Evolutionary conservation across 805 yeast genomes (phyloP).

Genomic region (Metschnikowia baotianmanensis): DNA sequence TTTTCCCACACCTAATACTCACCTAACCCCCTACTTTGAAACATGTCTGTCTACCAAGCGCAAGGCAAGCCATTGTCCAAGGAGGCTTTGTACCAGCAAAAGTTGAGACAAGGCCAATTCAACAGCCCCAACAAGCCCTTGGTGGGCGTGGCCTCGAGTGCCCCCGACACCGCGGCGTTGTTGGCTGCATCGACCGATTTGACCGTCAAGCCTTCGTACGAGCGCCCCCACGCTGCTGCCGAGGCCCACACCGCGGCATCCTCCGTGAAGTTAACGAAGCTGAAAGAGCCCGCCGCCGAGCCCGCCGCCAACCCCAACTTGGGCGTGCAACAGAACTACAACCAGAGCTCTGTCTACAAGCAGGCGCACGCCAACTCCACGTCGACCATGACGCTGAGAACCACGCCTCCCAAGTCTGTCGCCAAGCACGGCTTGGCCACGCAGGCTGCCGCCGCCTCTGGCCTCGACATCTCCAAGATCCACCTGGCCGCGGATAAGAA

Average conservation of each 20-base stretch:
- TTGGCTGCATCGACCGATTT: slow-evolving; percentile 68
- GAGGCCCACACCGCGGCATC: slow-evolving; percentile 69
- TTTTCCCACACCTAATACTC: no score
- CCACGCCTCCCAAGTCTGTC: slow-evolving; percentile 38
- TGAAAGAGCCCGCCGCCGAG: slow-evolving; percentile 46
- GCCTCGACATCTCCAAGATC: slow-evolving; percentile 36
- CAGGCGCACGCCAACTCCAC: slow-evolving; percentile 41
- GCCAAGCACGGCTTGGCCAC: slow-evolving; percentile 36
- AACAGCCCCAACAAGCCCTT: slow-evolving; percentile 46
- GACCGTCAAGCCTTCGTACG: slow-evolving; percentile 59
- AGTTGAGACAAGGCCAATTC: slow-evolving; percentile 65
- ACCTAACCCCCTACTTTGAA: neutral
- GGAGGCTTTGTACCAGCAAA: slow-evolving; percentile 74
- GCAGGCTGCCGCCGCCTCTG: slow-evolving; percentile 20
- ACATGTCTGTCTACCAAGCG: slow-evolving; percentile 57
- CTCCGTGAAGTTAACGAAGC: slow-evolving; percentile 39
- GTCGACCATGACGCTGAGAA: slow-evolving; percentile 44
- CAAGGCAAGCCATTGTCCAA: slow-evolving; percentile 69
- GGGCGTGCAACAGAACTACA: slow-evolving; percentile 31
- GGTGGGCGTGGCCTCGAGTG: slow-evolving; percentile 64
- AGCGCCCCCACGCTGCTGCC: slow-evolving; percentile 48
- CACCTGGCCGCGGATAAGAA: slow-evolving; percentile 36
- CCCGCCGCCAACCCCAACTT: slow-evolving; percentile 34
- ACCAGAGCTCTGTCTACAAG: slow-evolving; percentile 29
- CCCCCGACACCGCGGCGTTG: slow-evolving; percentile 75